phyloP scores from a whole-genome alignment of 73 alveolate species.

The Diophrys sp. region DNA sequence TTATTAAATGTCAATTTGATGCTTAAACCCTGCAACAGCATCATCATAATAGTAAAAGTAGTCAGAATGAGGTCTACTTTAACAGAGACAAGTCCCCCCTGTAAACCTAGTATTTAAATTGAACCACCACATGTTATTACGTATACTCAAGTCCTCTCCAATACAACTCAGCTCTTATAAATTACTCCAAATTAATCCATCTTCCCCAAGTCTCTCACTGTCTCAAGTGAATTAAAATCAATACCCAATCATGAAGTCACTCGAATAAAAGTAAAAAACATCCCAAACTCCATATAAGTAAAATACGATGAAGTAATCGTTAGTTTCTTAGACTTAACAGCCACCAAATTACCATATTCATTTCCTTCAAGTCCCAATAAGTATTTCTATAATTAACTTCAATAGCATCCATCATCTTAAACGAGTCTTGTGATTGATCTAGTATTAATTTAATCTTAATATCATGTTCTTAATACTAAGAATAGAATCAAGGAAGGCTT shows the following conservation, averaged over 20 bases:
- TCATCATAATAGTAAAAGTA: neutral
- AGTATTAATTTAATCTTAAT: too few relatives aligned
- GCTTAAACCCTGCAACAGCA: neutral
- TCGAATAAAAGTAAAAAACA: conserved; percentile 43
- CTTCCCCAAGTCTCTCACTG: conserved; percentile 12
- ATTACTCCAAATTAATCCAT: conserved; percentile 29
- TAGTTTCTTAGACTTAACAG: neutral
- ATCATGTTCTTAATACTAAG: too few relatives aligned
- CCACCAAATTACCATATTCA: too few relatives aligned
- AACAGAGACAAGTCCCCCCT: neutral
- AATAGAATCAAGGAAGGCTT: too few relatives aligned
- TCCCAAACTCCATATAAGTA: conserved; percentile 31
- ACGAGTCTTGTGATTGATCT: too few relatives aligned
- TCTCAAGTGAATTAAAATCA: conserved; percentile 27
- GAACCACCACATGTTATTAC: neutral
- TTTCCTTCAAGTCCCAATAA: neutral
- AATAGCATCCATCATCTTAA: neutral
- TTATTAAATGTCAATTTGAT: too few relatives aligned
- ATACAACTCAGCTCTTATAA: conserved; percentile 29
- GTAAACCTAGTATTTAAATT: too few relatives aligned
- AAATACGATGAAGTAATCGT: neutral
- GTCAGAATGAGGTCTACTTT: neutral
- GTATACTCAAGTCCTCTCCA: conserved; percentile 22
- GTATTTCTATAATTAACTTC: conserved; percentile 17
- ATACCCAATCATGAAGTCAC: conserved; percentile 41